Evolutionary conservation across 78 protist genomes (phyloP).

Genomic region (Dictyostelium firmibasis): DNA sequence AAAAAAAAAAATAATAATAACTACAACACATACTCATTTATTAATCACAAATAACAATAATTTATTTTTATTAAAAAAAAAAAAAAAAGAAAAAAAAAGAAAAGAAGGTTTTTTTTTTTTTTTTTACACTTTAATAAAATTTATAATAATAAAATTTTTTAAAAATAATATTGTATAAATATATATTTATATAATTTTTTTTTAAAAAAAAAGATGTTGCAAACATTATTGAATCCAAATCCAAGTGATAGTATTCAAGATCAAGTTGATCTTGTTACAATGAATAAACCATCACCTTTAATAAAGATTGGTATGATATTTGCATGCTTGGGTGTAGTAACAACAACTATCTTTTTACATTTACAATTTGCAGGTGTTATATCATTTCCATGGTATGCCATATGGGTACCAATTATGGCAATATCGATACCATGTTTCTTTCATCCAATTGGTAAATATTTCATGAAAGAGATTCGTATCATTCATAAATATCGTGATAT

Average conservation of each 20-base stretch:
- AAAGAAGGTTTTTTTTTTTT: too few species aligned
- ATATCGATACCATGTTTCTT: conserved; percentile 1
- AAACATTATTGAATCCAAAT: neutral
- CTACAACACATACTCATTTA: neutral
- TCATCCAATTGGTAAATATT: neutral
- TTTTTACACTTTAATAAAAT: too few species aligned
- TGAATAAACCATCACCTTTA: neutral
- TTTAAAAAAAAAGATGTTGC: neutral
- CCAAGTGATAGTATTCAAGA: conserved; percentile 1
- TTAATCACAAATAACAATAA: neutral
- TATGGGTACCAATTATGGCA: neutral
- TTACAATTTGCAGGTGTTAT: neutral
- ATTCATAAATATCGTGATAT: neutral
- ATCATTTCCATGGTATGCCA: neutral
- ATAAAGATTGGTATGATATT: neutral
- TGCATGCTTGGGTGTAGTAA: neutral
- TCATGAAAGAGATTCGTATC: neutral
- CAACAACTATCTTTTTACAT: neutral
- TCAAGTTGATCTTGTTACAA: neutral
- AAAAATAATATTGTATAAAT: too few species aligned
- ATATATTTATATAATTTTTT: too few species aligned
- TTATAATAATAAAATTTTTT: too few species aligned
- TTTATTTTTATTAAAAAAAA: too few species aligned
- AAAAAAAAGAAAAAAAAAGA: too few species aligned
- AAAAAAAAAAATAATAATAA: too few species aligned